Evolutionary conservation across 2,329 filamentous ascomycete species (phyloP), one percentile per base, ranked within the genome.

Genomic region (Tolypocladium inflatum): DNA sequence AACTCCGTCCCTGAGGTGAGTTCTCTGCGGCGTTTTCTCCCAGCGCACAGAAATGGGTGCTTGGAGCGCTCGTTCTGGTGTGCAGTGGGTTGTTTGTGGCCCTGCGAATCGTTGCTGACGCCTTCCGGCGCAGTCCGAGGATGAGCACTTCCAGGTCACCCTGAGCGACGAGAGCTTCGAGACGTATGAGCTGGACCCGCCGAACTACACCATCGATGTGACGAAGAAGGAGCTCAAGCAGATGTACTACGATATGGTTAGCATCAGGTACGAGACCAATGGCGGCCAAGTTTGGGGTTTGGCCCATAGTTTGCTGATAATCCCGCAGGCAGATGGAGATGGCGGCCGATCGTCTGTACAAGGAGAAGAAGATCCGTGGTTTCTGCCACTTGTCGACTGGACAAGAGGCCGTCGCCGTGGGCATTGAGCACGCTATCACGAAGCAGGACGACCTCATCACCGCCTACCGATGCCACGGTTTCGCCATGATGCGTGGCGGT

Each of bases 321-420:
- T 66, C 63, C 55, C 65, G 61, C 67, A 96, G 92, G 79, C 94
- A 96, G 76, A 96, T 99, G 94, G 94, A 99, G 80, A 96, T 99
- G 93, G 92, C 93, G 66, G 91, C 94, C 79, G 94, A 99, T 75
- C 86, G 93, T 74, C 82, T 99, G 71, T 99, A 99, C 90, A 99
- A 99, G 83, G 94, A 97, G 83, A 99, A 99, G 88, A 97, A 99
- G 85, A 97, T 99, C 70, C 90, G 94, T 70, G 94, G 94, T 80
- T 99, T 99, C 89, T 99, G 94, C 81, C 94, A 99, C 80, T 79
- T 99, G 77, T 97, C 94, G 60, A 96, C 89, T 60, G 94, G 94
- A 63, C 94, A 99, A 79, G 94, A 99, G 83, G 94, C 94, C 64
- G 94, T 99, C 65, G 91, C 94, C 60, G 87, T 92, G 67, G 94